phyloP scores from a whole-genome alignment of 75 land plant genomes.

The Cunninghamia lanceolata region DNA sequence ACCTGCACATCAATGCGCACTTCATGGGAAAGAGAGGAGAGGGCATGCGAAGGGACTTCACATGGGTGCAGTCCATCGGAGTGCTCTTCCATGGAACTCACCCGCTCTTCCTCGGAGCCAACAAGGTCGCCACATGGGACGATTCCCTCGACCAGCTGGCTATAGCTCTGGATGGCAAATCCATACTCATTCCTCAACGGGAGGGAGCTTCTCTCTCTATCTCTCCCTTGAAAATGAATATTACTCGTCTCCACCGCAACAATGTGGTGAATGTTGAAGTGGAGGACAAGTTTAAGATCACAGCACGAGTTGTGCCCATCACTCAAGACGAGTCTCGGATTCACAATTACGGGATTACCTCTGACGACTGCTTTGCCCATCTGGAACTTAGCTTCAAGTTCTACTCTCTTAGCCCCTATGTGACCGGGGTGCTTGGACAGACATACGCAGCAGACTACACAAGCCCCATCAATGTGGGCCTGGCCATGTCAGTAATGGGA shows the following conservation, averaged over 20 bases:
- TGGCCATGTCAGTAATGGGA: conserved; percentile 15
- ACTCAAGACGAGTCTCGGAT: too few relatives aligned
- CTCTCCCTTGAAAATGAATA: conserved; percentile 12
- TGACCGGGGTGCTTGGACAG: conserved; percentile 10
- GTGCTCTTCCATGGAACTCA: conserved; percentile 43
- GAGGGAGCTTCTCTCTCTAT: conserved; percentile 7
- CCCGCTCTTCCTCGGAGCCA: neutral
- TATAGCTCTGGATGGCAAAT: neutral
- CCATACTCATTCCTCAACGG: neutral
- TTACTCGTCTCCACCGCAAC: conserved; percentile 8
- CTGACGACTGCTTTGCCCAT: conserved; percentile 4
- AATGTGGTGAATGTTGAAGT: too few relatives aligned
- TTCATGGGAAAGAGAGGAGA: conserved; percentile 30
- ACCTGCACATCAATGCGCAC: too few relatives aligned
- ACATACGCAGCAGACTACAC: neutral
- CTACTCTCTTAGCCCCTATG: neutral
- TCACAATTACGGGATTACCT: too few relatives aligned
- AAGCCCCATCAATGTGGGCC: too few relatives aligned
- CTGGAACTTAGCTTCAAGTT: too few relatives aligned
- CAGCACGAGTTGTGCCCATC: too few relatives aligned
- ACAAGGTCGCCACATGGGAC: too few relatives aligned
- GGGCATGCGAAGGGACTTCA: conserved; percentile 61
- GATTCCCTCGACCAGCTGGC: too few relatives aligned
- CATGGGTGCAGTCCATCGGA: conserved; percentile 83
- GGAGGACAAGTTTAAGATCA: too few relatives aligned